phyloP scores from a whole-genome alignment of 78 protist genomes.

The Isochrysis galbana region DNA sequence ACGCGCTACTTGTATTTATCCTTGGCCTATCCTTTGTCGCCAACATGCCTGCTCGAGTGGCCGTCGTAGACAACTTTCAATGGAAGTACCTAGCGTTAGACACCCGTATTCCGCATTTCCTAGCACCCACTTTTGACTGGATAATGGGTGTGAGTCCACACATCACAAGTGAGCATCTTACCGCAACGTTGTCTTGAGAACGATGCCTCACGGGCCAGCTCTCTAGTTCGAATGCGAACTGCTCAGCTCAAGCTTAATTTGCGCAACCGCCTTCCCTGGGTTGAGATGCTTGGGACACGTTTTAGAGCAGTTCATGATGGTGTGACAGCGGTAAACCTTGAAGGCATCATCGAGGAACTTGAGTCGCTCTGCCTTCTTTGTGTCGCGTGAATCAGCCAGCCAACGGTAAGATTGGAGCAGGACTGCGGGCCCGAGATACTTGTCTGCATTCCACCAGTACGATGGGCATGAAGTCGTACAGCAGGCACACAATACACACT shows the following conservation, averaged over 20 bases:
- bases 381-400: slow-evolving; percentile 62
- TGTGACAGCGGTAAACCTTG: slow-evolving; percentile 55
- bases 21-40: too few relatives aligned
- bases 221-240: too few relatives aligned
- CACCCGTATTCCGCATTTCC: too few relatives aligned
- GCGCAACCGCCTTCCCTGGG: slow-evolving; percentile 52
- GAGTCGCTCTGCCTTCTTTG: slow-evolving; percentile 37
- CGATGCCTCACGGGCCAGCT: too few relatives aligned
- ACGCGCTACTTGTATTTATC: too few relatives aligned
- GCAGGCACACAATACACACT: slow-evolving; percentile 68
- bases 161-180: too few relatives aligned
- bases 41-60: too few relatives aligned
- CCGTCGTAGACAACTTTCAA: too few relatives aligned
- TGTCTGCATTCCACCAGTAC: slow-evolving; percentile 60
- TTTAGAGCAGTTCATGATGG: slow-evolving; percentile 65
- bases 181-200: too few relatives aligned
- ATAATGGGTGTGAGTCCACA: too few relatives aligned
- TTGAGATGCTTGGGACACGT: slow-evolving; percentile 65
- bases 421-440: slow-evolving; percentile 66
- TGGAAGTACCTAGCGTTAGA: too few relatives aligned
- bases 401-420: slow-evolving; percentile 69
- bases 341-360: slow-evolving; percentile 38
- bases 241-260: slow-evolving; percentile 1
- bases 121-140: too few relatives aligned
- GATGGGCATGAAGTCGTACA: slow-evolving; percentile 67